Evolutionary conservation across 345 rosid species (phyloP).

Genomic region (Syzygium aqueum): DNA sequence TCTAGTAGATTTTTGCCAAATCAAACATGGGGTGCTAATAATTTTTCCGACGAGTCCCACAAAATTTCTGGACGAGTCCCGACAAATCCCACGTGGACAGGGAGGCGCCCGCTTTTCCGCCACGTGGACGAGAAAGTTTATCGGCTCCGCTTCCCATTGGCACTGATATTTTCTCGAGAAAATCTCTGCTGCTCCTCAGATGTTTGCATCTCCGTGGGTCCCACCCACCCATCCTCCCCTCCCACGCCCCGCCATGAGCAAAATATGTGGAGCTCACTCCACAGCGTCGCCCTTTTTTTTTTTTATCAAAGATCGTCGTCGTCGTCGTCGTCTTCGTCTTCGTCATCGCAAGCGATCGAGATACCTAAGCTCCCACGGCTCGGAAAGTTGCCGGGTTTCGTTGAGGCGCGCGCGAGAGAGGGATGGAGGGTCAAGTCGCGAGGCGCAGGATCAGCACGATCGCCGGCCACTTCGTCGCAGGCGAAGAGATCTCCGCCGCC

Average conservation of each 20-base stretch:
- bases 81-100: neutral
- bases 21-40: no score
- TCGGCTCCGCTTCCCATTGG: neutral
- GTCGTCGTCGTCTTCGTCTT: neutral
- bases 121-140: neutral
- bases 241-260: neutral
- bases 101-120: neutral
- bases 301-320: neutral
- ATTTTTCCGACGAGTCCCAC: no score
- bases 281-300: neutral
- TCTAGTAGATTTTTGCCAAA: neutral
- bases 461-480: conserved; percentile 41
- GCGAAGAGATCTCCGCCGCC: conserved; percentile 27
- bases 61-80: neutral
- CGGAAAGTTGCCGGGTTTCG: neutral
- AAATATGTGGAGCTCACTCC: neutral
- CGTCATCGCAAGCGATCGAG: neutral
- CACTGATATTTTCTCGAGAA: neutral
- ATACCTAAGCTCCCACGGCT: neutral
- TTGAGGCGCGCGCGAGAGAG: neutral
- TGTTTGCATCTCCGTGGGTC: neutral
- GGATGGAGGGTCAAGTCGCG: conserved; percentile 52
- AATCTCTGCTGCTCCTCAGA: neutral
- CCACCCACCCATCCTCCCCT: neutral
- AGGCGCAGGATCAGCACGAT: conserved; percentile 58